Percentiles rank a stretch among this genome's conserved stretches.
phyloP scores from a whole-genome alignment of 2,329 filamentous ascomycete genomes.

The Aureobasidium lini region DNA sequence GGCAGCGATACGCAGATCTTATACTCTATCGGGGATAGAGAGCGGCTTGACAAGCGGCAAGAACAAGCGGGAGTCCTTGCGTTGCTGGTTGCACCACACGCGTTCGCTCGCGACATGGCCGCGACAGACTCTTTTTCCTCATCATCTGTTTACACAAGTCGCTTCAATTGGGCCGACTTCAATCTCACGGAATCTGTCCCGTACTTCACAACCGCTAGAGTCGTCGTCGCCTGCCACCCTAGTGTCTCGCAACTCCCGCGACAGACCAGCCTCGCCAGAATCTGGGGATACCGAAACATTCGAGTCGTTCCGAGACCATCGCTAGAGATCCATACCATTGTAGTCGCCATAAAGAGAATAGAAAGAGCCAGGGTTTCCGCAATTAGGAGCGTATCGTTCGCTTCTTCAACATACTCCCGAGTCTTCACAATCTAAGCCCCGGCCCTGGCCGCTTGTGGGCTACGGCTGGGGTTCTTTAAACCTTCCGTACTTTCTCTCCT shows the following conservation, averaged over 20 bases:
- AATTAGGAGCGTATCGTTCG: background rate
- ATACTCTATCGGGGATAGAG: no score
- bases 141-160: background rate
- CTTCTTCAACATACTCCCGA: background rate
- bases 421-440: background rate
- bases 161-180: background rate
- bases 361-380: background rate
- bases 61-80: background rate
- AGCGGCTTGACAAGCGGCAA: no score
- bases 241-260: background rate
- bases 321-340: background rate
- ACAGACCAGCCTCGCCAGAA: background rate
- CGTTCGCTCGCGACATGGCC: background rate
- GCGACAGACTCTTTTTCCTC: background rate
- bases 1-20: no score
- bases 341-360: background rate
- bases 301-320: background rate
- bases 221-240: background rate
- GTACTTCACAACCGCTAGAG: background rate
- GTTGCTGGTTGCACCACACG: background rate
- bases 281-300: conserved; percentile 8
- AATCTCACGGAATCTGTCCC: background rate
- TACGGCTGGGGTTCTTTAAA: conserved; percentile 11
- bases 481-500: background rate
- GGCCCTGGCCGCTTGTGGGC: conserved; percentile 4